Percentiles rank a stretch among this genome's conserved stretches.
Evolutionary conservation across 23 red algal species (phyloP).

Genomic region (Gracilaria caudata): DNA sequence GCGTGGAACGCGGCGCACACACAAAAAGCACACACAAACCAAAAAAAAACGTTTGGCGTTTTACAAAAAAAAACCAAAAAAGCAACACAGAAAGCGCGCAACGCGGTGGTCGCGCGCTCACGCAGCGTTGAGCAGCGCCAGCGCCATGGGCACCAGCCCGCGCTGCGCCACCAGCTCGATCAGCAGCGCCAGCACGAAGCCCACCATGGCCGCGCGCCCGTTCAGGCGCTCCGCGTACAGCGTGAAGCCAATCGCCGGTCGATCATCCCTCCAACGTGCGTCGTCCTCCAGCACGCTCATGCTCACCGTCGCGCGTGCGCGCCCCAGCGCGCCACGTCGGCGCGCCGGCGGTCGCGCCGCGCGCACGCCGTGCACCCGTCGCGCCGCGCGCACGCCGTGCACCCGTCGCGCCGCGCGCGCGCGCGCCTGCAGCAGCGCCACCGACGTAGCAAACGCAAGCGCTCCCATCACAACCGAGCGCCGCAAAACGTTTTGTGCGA

Average conservation of each 20-base stretch:
- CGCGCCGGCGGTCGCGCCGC: too few species aligned
- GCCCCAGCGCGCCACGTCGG: neutral
- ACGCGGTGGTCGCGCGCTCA: conserved; percentile 1
- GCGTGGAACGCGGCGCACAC: too few species aligned
- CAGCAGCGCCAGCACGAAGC: conserved; percentile 17
- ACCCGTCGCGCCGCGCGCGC: neutral
- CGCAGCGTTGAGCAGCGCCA: neutral
- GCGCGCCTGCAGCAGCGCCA: neutral
- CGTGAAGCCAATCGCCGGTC: conserved; percentile 6
- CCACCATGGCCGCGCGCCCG: conserved; percentile 38
- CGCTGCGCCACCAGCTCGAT: conserved; percentile 10
- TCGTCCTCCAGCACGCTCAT: neutral
- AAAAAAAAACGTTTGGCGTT: too few species aligned
- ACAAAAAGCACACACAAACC: too few species aligned
- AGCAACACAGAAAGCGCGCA: too few species aligned
- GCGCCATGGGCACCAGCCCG: conserved; percentile 5
- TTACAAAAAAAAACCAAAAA: too few species aligned
- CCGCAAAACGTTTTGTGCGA: neutral
- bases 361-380: neutral
- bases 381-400: neutral
- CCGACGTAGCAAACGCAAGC: neutral
- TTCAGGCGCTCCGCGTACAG: conserved; percentile 30
- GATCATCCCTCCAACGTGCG: neutral
- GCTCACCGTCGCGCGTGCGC: neutral
- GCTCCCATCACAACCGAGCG: neutral